Percentiles rank a stretch among this genome's conserved stretches.
These are phyloP conservation scores for Fusarium setosum DNA, from an alignment of 2,329 filamentous ascomycete species.

Conservation along the genomic window DNA sequence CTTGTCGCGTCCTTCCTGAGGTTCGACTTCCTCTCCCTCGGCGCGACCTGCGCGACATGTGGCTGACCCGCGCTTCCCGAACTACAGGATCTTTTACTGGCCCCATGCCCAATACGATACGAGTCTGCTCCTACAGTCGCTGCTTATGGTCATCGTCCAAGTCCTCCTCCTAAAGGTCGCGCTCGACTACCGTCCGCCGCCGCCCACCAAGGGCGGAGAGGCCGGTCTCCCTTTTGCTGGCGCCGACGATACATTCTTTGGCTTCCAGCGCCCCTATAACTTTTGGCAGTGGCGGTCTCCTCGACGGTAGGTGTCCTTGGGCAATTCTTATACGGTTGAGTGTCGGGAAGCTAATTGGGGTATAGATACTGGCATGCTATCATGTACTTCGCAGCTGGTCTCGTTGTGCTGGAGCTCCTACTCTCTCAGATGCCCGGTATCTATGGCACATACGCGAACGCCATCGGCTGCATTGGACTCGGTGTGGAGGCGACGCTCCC, in stretches of 20 bases:
- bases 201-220: slow-evolving; percentile 70
- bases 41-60: background rate
- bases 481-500: slow-evolving; percentile 85
- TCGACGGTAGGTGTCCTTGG: slow-evolving; percentile 65
- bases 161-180: slow-evolving; percentile 73
- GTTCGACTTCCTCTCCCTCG: slow-evolving; percentile 50
- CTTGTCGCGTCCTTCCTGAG: slow-evolving; percentile 74
- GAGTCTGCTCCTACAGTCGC: slow-evolving; percentile 71
- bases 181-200: slow-evolving; percentile 72
- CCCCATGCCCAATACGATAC: slow-evolving; percentile 73
- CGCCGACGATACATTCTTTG: slow-evolving; percentile 50
- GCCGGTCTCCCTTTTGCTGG: slow-evolving; percentile 72
- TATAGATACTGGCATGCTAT: slow-evolving; percentile 82
- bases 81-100: slow-evolving; percentile 74
- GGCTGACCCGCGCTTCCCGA: slow-evolving; percentile 35
- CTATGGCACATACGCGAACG: slow-evolving; percentile 73
- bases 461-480: slow-evolving; percentile 81
- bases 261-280: slow-evolving; percentile 72
- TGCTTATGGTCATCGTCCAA: slow-evolving; percentile 75
- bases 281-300: slow-evolving; percentile 87
- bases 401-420: slow-evolving; percentile 75
- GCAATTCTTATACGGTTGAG: background rate
- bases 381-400: slow-evolving; percentile 70
- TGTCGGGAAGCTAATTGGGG: slow-evolving; percentile 17
- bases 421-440: slow-evolving; percentile 67